phyloP scores from a whole-genome alignment of 75 land plant species.

The Picea sitchensis region DNA sequence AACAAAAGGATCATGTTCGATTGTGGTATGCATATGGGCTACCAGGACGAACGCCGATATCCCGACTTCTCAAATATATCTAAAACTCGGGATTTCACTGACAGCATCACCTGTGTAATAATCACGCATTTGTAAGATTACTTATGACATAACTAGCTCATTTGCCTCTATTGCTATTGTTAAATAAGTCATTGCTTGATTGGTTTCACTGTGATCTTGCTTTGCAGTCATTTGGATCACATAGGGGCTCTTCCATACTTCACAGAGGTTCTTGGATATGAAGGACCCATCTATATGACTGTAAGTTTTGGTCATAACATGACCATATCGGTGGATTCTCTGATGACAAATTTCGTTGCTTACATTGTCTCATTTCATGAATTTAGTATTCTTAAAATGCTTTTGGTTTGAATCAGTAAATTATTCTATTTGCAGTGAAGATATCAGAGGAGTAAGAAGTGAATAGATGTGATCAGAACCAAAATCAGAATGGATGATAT shows the following conservation, averaged over 20 bases:
- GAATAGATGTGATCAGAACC: neutral
- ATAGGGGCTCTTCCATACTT: conserved; percentile 97
- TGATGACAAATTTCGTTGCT: neutral
- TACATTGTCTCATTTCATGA: neutral
- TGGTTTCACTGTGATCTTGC: conserved; percentile 2
- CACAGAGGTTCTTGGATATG: conserved; percentile 94
- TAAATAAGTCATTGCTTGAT: neutral
- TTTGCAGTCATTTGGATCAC: conserved; percentile 91
- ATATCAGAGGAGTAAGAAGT: neutral
- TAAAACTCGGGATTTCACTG: conserved; percentile 47
- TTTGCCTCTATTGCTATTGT: neutral
- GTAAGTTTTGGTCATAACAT: conserved; percentile 33
- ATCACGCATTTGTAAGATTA: conserved; percentile 90
- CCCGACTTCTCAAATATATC: conserved; percentile 89
- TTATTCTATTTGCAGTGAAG: neutral
- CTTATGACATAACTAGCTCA: neutral
- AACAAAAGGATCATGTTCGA: conserved; percentile 97
- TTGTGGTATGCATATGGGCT: conserved; percentile 99
- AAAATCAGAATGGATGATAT: too few relatives aligned
- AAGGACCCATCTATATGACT: conserved; percentile 97
- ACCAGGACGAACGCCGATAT: conserved; percentile 62
- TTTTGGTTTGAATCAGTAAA: conserved; percentile 1
- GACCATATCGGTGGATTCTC: neutral
- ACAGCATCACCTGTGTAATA: conserved; percentile 66
- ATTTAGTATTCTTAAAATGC: neutral